Base-by-base conservation (phyloP, 1,139 yeast species). In the Geotrichum australiense region DNA sequence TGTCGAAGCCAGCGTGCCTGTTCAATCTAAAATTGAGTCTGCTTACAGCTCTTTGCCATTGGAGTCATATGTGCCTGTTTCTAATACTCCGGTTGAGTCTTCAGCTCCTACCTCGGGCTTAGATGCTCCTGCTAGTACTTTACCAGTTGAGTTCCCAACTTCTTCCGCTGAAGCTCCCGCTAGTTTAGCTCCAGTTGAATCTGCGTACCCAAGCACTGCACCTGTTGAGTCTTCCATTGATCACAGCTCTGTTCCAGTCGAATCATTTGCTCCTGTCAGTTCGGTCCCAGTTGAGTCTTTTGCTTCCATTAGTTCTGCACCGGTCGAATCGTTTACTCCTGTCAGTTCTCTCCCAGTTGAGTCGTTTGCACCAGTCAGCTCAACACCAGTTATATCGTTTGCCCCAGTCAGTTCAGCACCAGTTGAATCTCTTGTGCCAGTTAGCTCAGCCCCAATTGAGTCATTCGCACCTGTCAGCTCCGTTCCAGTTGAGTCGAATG, bases 211-310 rank as follows among this genome's bases (percentile, higher is more conserved):
- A 14, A 15, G 22, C 18, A 10, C 16, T 5, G 16, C 16, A 20
- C 19, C 28, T n/a, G 15, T 11, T 23, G 10, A 23, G 11, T 11
- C 25, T 21, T 24, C 12, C 31, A 15, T 22, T 30, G 22, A 20
- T 5, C 4, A 10, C 12, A 12, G 16, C 20, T 18, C 24, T 30
- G 21, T 8, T 6, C 18, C 23, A 5, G 33, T 14, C 5, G 37
- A 12, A 11, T 21, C 39, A 10, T 14, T 30, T 27, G 23, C 35
- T 30, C 19, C 40, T 16, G 25, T 32, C 11, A 19, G 40, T 18
- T 11, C 41, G 21, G 15, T 31, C 15, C 32, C 43, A 16, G 24
- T 29, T 4, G 44, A 20, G 27, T 25, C 24, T 32, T 18, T 18
- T 16, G 31, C 19, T 11, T 18, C 24, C 12, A 10, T 30, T 28